Conservation (phyloP, 345 rosid species). For the Aquilaria sinensis region DNA sequence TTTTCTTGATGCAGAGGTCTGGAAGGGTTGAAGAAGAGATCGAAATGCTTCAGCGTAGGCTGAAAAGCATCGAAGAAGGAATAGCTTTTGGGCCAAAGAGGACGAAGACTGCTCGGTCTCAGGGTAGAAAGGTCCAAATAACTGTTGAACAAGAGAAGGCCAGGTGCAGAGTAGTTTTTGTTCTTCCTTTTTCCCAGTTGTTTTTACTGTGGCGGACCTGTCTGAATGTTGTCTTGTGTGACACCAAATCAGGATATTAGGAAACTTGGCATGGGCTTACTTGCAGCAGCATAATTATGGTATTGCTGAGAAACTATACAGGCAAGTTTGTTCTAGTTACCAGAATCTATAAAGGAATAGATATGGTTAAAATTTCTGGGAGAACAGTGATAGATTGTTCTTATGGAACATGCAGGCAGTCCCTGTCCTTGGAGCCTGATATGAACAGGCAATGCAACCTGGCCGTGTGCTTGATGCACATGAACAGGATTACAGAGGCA, state of each 20-base stretch:
- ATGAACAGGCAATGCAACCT: constrained; percentile 74
- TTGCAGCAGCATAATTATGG: constrained; percentile 65
- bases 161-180: constrained; percentile 28
- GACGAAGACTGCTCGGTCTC: constrained; percentile 56
- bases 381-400: neutral
- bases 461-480: constrained; percentile 66
- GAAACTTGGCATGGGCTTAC: constrained; percentile 90
- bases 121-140: constrained; percentile 63
- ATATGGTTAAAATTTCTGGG: neutral
- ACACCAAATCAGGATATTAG: constrained; percentile 44
- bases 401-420: constrained; percentile 38
- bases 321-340: constrained; percentile 22
- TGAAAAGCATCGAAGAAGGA: constrained; percentile 52
- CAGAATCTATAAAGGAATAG: neutral
- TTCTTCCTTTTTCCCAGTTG: neutral
- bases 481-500: constrained; percentile 63
- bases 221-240: neutral
- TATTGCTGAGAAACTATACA: constrained; percentile 70
- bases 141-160: constrained; percentile 68
- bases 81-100: constrained; percentile 42
- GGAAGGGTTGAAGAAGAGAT: constrained; percentile 84
- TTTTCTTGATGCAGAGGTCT: constrained; percentile 43
- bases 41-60: constrained; percentile 60
- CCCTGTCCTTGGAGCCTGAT: constrained; percentile 53
- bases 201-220: neutral